A percentile compares a stretch with the other conserved stretches of the same genome.
These are phyloP conservation scores for Dipodascus albidus DNA, from an alignment of 805 yeast genomes.

Conservation along the genomic window DNA sequence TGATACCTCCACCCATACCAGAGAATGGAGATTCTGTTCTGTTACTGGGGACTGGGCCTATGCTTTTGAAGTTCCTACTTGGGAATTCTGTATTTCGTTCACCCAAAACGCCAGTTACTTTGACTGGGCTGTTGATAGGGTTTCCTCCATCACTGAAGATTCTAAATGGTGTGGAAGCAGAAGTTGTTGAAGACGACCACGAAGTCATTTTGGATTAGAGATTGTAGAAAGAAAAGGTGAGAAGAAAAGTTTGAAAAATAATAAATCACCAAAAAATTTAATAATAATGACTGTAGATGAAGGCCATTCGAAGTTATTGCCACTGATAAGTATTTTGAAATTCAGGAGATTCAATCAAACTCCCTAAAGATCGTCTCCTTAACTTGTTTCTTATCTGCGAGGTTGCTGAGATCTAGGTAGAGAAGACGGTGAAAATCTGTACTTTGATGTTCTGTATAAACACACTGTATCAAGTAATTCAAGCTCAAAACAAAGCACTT, in stretches of 20 bases:
- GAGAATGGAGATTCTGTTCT: neutral
- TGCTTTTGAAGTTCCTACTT: neutral
- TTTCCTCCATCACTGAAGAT: neutral
- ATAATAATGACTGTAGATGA: neutral
- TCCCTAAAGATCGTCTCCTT: neutral
- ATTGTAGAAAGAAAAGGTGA: neutral
- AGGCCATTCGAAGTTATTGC: too few species aligned
- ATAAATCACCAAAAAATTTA: neutral
- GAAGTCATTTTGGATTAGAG: neutral
- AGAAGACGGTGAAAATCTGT: too few species aligned
- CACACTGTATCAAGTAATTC: too few species aligned
- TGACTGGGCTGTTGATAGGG: neutral
- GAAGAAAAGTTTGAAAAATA: neutral
- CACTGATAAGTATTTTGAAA: too few species aligned
- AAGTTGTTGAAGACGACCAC: neutral
- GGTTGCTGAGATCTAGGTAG: too few species aligned
- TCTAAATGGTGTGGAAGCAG: neutral
- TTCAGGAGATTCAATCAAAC: neutral
- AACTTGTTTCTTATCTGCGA: too few species aligned
- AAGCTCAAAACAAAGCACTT: too few species aligned
- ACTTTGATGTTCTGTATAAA: too few species aligned
- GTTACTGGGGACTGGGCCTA: neutral
- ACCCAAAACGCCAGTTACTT: neutral
- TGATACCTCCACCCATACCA: neutral
- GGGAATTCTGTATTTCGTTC: conserved; percentile 1